phyloP scores from a whole-genome alignment of 1,284 basidiomycete species.

The Ustilago nuda region DNA sequence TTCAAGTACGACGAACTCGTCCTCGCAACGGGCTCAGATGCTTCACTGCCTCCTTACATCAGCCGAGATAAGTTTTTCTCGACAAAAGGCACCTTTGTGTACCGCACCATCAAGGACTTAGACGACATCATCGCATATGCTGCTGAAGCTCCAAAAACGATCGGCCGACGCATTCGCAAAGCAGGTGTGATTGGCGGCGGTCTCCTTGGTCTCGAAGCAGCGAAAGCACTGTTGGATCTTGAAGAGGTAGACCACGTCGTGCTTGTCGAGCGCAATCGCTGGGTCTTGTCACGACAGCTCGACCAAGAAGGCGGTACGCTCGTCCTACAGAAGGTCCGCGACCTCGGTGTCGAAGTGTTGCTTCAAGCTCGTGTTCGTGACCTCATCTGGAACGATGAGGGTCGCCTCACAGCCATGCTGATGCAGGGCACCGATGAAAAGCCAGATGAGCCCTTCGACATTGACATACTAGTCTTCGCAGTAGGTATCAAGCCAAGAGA shows the following conservation, averaged over 20 bases:
- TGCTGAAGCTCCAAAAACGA: conserved; percentile 40
- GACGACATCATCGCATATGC: conserved; percentile 59
- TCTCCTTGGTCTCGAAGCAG: conserved; percentile 79
- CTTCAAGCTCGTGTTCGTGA: conserved; percentile 73
- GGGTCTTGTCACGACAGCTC: conserved; percentile 79
- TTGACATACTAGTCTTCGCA: conserved; percentile 69
- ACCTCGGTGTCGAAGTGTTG: conserved; percentile 77
- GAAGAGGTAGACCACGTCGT: conserved; percentile 71
- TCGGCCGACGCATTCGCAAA: conserved; percentile 47
- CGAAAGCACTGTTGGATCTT: conserved; percentile 79
- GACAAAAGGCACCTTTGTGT: conserved; percentile 77
- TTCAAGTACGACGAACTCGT: conserved; percentile 74
- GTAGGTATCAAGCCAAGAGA: conserved; percentile 76
- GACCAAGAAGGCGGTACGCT: conserved; percentile 79
- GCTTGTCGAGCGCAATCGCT: conserved; percentile 76
- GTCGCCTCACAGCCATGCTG: conserved; percentile 57
- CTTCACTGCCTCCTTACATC: conserved; percentile 77
- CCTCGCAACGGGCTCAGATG: conserved; percentile 79
- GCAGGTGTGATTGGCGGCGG: conserved; percentile 80
- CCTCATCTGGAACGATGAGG: conserved; percentile 44
- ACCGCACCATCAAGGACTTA: conserved; percentile 75
- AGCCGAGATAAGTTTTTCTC: conserved; percentile 71
- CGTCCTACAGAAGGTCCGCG: conserved; percentile 77
- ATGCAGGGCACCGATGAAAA: conserved; percentile 63
- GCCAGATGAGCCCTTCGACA: conserved; percentile 64